These are phyloP conservation scores for Capsicum chinense DNA, from an alignment of 257 asterid genomes.

Conservation along the genomic window DNA sequence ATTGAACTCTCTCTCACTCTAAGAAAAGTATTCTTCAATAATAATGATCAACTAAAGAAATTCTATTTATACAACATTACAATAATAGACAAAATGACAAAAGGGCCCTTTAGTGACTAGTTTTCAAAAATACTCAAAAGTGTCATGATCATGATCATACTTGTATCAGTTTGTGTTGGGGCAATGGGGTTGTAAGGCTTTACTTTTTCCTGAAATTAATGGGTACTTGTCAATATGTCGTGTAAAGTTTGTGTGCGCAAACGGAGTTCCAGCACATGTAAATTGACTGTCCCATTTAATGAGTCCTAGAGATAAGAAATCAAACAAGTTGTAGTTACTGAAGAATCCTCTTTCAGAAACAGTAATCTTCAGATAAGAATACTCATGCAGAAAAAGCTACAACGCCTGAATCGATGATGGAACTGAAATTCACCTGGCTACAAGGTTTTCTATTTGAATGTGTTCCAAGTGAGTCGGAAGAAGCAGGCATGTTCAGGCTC, in stretches of 20 bases:
- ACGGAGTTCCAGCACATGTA: background rate
- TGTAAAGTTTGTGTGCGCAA: background rate
- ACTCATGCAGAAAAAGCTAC: constrained; percentile 51
- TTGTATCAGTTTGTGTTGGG: no score
- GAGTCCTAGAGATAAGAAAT: no score
- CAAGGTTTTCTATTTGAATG: constrained; percentile 52
- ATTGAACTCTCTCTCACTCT: no score
- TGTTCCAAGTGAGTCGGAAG: constrained; percentile 62
- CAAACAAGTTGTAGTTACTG: constrained; percentile 4
- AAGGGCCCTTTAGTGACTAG: no score
- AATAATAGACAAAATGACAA: no score
- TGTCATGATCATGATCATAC: no score
- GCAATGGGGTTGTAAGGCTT: background rate
- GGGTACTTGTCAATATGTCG: background rate
- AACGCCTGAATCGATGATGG: constrained; percentile 43
- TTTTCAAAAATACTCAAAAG: no score
- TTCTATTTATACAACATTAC: no score
- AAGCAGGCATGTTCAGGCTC: constrained; percentile 48
- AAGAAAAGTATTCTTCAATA: no score
- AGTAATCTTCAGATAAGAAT: constrained; percentile 55
- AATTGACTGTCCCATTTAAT: background rate
- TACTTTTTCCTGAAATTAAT: background rate
- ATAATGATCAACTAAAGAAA: no score
- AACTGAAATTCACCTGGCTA: constrained; percentile 51
- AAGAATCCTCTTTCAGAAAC: background rate